Evolutionary conservation across 2,329 filamentous ascomycete genomes (phyloP), one percentile per base, ranked within the genome.

Genomic region (Daldinia sp.): DNA sequence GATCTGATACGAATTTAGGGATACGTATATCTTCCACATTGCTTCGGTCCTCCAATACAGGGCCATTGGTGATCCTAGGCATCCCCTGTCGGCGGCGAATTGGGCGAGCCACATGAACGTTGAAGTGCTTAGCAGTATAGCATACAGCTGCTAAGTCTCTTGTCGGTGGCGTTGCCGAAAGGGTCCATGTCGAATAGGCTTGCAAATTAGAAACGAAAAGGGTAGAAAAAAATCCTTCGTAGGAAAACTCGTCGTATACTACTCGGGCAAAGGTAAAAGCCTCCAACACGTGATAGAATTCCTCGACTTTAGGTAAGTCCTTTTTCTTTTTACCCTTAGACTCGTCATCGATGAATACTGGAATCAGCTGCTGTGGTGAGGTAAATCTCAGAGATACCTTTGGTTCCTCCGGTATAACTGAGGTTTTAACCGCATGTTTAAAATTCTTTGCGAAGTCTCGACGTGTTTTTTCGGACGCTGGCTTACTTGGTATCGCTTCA

Each of bases 201-300:
- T 75, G 58, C 6, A 72, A 72, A 7, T 78, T 73, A 18, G 70
- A 68, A 23, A 83, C 71, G 68, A 84, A 83, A 6, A 77, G 70
- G 0, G 74, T 68, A 2, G 79, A 73, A 2, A 65, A 30, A 3
- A 65, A 64, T 26, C 81, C 77, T 41, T 78, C 72, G 63, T 83
- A 84, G 0, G 82, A 82, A 68, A 81, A 83, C 65, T 84, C 82
- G 63, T 84, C 82, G 69, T 80, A 80, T 9, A 84, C 75, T 10
- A 83, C 73, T 3, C 82, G 77, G 18, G 78, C 67, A 37, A 76
- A 84, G 37, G 75, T 80, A 66, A 79, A 83, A 42, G 75, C 73
- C 65, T 84, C 80, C 0, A 84, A 71, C 2, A 79, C 61, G 6
- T 70, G 67, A 12, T 61, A 4, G 28, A 56, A 65, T 0, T 18